phyloP scores from a whole-genome alignment of 495 filamentous ascomycete genomes.

The Podospora comata region DNA sequence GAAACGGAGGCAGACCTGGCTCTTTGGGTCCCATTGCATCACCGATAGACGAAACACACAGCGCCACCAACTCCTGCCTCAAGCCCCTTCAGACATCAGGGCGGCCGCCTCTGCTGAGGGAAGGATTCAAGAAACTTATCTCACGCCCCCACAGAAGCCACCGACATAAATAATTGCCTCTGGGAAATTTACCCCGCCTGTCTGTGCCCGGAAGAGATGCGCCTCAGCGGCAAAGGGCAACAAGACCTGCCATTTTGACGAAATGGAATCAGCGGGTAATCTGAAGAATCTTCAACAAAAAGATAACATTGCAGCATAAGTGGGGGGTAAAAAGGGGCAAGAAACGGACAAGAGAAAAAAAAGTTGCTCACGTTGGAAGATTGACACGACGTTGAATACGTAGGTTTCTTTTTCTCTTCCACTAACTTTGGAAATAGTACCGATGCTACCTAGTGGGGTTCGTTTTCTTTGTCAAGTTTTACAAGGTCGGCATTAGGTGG shows the following conservation, averaged over 20 bases:
- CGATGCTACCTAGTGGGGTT: neutral
- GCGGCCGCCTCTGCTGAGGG: neutral
- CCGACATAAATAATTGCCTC: neutral
- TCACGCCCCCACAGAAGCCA: slow-evolving; percentile 5
- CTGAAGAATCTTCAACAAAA: neutral
- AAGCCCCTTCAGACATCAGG: neutral
- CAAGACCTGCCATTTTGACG: neutral
- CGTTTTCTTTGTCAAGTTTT: neutral
- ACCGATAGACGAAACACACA: neutral
- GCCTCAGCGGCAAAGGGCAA: slow-evolving; percentile 3
- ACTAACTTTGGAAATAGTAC: neutral
- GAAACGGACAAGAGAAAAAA: neutral
- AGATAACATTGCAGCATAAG: neutral
- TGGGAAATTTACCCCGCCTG: slow-evolving; percentile 4
- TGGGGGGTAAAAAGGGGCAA: neutral
- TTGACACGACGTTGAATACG: neutral
- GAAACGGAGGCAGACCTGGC: neutral
- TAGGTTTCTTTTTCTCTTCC: neutral
- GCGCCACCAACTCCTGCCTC: neutral
- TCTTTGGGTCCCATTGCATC: neutral
- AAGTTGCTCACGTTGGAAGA: neutral
- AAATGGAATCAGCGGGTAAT: neutral
- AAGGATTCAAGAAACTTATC: slow-evolving; percentile 5
- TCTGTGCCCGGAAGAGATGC: neutral
- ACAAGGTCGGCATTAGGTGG: neutral